A percentile compares a stretch with the other conserved stretches of the same genome.
These are phyloP conservation scores for Nakaseomyces kungkrabaensis DNA, from an alignment of 1,139 yeast species.

Conservation along the genomic window DNA sequence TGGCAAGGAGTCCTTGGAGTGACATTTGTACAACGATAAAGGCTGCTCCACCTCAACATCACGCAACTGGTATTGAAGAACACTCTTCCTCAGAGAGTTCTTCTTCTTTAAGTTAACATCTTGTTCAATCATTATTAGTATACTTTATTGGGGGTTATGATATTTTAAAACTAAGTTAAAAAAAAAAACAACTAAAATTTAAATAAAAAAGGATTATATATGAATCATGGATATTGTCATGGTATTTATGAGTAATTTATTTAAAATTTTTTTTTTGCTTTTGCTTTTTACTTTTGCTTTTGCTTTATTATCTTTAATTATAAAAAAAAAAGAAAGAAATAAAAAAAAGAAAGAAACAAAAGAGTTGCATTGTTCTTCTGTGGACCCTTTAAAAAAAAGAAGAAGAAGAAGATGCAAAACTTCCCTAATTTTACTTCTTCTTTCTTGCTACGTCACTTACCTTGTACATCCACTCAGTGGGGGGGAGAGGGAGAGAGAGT, in stretches of 20 bases:
- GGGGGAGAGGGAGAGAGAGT: too few species aligned
- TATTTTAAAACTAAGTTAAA: background rate
- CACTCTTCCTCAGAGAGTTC: background rate
- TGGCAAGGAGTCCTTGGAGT: conserved; percentile 17
- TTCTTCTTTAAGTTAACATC: conserved; percentile 1
- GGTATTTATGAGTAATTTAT: conserved; percentile 1
- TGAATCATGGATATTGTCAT: too few species aligned
- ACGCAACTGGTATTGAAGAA: background rate
- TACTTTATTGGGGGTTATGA: too few species aligned
- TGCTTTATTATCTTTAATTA: too few species aligned
- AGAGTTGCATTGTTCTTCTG: background rate
- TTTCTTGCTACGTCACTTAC: too few species aligned
- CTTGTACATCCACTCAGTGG: too few species aligned
- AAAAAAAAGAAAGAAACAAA: too few species aligned
- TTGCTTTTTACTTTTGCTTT: too few species aligned
- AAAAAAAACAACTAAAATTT: background rate
- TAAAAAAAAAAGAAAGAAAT: too few species aligned
- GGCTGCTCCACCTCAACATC: conserved; percentile 1
- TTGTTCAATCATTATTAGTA: background rate
- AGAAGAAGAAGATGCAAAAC: too few species aligned
- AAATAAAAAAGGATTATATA: background rate
- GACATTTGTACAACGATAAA: conserved; percentile 6
- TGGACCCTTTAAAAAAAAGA: background rate
- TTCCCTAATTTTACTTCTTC: too few species aligned
- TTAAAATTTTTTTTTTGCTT: background rate